Percentiles rank a stretch among this genome's conserved stretches.
Conservation (phyloP, 176 grass and related monocot genomes). For the Tillandsia fasciculata region DNA sequence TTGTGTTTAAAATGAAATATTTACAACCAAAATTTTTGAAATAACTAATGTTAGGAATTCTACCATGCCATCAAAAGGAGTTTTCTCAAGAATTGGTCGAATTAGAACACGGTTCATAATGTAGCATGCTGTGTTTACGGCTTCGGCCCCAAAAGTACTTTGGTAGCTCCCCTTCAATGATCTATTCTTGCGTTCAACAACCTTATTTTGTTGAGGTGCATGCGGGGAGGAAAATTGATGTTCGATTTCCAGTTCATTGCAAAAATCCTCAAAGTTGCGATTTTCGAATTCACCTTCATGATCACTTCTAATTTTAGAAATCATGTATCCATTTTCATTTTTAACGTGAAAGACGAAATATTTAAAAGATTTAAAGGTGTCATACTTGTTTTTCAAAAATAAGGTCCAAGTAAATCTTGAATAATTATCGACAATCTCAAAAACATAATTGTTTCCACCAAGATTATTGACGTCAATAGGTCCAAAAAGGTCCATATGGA, state of each 20-base stretch:
- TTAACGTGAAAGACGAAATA: background rate
- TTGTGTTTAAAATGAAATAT: background rate
- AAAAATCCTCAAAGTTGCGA: background rate
- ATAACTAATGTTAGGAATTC: background rate
- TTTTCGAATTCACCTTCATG: background rate
- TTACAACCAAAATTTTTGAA: background rate
- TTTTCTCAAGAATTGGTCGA: background rate
- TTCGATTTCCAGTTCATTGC: background rate
- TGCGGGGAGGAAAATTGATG: background rate
- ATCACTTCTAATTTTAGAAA: background rate
- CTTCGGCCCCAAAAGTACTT: background rate
- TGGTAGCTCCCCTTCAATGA: background rate
- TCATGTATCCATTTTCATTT: background rate
- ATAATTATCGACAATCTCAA: background rate
- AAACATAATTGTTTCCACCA: background rate
- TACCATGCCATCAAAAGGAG: too few species aligned
- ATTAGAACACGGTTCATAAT: background rate
- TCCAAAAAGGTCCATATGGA: background rate
- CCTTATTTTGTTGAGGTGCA: background rate
- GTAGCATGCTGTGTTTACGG: background rate
- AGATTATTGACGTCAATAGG: background rate
- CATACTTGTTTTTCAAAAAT: background rate
- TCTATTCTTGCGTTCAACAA: background rate
- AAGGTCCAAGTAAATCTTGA: background rate
- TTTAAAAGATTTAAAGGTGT: background rate